phyloP scores from a whole-genome alignment of 2,329 filamentous ascomycete genomes.

The Pyrenophora teres region DNA sequence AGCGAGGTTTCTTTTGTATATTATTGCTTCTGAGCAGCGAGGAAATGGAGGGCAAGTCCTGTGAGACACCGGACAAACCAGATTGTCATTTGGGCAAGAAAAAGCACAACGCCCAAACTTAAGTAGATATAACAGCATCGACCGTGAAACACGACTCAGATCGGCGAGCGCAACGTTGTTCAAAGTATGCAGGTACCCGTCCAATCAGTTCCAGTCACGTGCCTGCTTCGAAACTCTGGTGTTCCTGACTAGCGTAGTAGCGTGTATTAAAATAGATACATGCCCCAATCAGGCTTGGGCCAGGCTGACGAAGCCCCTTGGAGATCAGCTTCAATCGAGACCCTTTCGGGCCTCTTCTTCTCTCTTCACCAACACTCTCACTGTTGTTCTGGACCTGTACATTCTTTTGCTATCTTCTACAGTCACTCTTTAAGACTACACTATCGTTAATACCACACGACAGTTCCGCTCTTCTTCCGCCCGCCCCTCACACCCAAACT shows the following conservation, averaged over 20 bases:
- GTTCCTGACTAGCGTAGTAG: conserved; percentile 28
- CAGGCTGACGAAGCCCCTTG: conserved; percentile 8
- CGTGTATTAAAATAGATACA: conserved; percentile 10
- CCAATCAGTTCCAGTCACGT: conserved; percentile 11
- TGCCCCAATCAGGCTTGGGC: conserved; percentile 8
- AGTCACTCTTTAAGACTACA: conserved; percentile 25
- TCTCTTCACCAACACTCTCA: conserved; percentile 11
- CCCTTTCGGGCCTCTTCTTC: conserved; percentile 9
- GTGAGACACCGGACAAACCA: background rate
- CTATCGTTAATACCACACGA: conserved; percentile 9
- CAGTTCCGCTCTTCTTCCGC: too few species aligned
- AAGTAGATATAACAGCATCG: background rate
- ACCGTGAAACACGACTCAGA: background rate
- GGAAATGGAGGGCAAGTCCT: background rate
- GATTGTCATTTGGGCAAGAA: background rate
- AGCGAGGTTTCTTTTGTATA: conserved; percentile 18
- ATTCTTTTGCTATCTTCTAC: conserved; percentile 13
- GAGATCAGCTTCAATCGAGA: conserved; percentile 4
- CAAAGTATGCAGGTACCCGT: conserved; percentile 14
- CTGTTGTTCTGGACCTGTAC: conserved; percentile 16
- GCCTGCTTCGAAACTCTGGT: conserved; percentile 16
- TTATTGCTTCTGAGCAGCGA: conserved; percentile 3
- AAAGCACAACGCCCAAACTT: background rate
- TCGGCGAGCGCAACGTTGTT: background rate
- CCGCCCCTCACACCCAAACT: too few species aligned